Base-by-base conservation (phyloP, 2,329 filamentous ascomycete species). In the Exserohilum rostratum region DNA sequence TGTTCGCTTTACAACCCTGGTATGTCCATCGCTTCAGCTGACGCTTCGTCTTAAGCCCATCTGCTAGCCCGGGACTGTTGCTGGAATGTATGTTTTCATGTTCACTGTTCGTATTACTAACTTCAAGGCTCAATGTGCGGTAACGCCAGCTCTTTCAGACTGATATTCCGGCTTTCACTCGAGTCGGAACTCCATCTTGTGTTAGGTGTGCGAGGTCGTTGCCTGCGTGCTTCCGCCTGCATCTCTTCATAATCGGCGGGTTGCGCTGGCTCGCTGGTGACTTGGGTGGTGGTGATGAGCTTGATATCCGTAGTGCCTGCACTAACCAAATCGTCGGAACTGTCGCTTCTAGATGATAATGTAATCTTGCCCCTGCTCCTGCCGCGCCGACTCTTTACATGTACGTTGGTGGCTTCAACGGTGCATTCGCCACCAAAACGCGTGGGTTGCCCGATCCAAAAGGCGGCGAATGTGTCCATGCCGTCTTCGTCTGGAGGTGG, bases 351-450 rank as follows among this genome's bases (percentile, higher is more conserved):
- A 0, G 62, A 61, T 0, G 58, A 52, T 1, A 70, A 46, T 3
- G 64, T 62, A 3, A 66, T 64, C 25, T 58, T 47, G 34, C 63
- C 64, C 30, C 58, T 48, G 30, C 62, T 64, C 3, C 55, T 50
- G n/a, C 60, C 57, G 2, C 57, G 50, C 13, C 61, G 52, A 6
- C 27, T 43, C 22, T 43, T 54, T 10, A 22, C 13, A 10, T 40
- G 35, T 31, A 47, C 27, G 7, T 58, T 44, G 20, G 56, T 51
- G 7, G 72, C 70, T 57, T 71, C 75, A 50, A 82, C 78, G 17
- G 76, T 77, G 17, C 79, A 79, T 4, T 77, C 78, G 12, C 78
- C 81, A 15, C 79, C 78, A 50, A 80, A 78, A 12, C 75, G 76
- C 7, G 70, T 69, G 0, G 64, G 58, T 6, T 63, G 60, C 20